phyloP scores from a whole-genome alignment of 2,329 filamentous ascomycete genomes.

The Scytalidium sp. region DNA sequence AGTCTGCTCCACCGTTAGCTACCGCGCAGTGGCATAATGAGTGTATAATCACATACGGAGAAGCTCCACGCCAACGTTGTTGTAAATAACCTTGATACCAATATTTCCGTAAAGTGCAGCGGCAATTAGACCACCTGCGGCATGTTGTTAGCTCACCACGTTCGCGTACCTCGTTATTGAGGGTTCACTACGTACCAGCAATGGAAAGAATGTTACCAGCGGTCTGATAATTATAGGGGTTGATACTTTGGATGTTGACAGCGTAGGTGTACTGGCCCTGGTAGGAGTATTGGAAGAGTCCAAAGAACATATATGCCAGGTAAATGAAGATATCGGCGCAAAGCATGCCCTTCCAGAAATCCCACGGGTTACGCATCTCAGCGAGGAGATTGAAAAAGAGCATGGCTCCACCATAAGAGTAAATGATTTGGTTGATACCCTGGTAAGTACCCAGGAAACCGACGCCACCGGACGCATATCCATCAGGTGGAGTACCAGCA shows the following conservation, averaged over 20 bases:
- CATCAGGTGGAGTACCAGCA: conserved; percentile 6
- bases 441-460: conserved; percentile 5
- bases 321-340: conserved; percentile 37
- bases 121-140: conserved; percentile 37
- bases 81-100: conserved; percentile 37
- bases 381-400: conserved; percentile 56
- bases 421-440: conserved; percentile 21
- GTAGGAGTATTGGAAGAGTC: conserved; percentile 42
- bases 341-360: conserved; percentile 40
- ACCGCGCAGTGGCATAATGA: conserved; percentile 41
- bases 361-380: conserved; percentile 41
- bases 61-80: conserved; percentile 45
- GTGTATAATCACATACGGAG: conserved; percentile 36
- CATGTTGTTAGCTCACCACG: too few species aligned
- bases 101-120: conserved; percentile 49
- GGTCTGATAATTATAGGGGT: conserved; percentile 39
- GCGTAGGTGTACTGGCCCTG: conserved; percentile 44
- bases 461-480: not conserved
- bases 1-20: conserved; percentile 44
- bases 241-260: conserved; percentile 38
- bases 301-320: conserved; percentile 38
- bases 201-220: conserved; percentile 41
- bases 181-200: too few species aligned
- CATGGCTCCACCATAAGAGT: conserved; percentile 53
- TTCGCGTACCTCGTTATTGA: too few species aligned